Evolutionary conservation across 805 yeast species (phyloP).

Genomic region (Suhomyces canberraensis): DNA sequence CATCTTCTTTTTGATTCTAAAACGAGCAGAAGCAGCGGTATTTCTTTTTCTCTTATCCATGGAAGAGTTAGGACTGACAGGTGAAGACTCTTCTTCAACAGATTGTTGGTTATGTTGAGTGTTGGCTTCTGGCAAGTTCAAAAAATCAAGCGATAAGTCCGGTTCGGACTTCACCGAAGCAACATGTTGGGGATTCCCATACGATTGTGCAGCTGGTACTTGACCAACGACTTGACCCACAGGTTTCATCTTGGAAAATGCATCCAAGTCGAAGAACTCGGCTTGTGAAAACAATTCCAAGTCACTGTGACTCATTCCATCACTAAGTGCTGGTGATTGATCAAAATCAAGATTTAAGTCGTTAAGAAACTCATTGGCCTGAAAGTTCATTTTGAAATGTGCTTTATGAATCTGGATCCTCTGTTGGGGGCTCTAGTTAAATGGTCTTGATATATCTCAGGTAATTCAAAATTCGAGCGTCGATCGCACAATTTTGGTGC

Average conservation of each 20-base stretch:
- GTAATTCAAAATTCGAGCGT: no score
- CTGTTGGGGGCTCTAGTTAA: background rate
- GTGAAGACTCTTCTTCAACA: slow-evolving; percentile 1
- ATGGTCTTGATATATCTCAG: background rate
- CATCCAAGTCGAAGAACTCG: slow-evolving; percentile 41
- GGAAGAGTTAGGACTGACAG: background rate
- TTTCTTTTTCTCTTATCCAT: slow-evolving; percentile 77
- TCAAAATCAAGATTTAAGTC: slow-evolving; percentile 40
- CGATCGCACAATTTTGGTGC: no score
- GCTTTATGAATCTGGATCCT: background rate
- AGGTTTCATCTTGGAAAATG: slow-evolving; percentile 17
- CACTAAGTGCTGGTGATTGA: slow-evolving; percentile 20
- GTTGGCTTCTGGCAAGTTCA: slow-evolving; percentile 5
- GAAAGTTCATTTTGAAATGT: slow-evolving; percentile 32
- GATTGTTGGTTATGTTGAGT: background rate
- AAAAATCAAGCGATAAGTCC: slow-evolving; percentile 8
- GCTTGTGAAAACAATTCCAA: slow-evolving; percentile 39
- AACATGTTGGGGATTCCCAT: background rate
- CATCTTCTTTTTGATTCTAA: slow-evolving; percentile 86
- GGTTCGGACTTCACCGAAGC: slow-evolving; percentile 6
- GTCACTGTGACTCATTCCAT: slow-evolving; percentile 20
- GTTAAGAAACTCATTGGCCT: slow-evolving; percentile 39
- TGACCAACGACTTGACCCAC: slow-evolving; percentile 11
- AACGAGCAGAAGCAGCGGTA: slow-evolving; percentile 93
- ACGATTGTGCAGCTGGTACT: background rate